Percentiles rank a stretch among this genome's conserved stretches.
These are phyloP conservation scores for Abortiporus biennis DNA, from an alignment of 1,284 basidiomycete genomes.

Conservation along the genomic window DNA sequence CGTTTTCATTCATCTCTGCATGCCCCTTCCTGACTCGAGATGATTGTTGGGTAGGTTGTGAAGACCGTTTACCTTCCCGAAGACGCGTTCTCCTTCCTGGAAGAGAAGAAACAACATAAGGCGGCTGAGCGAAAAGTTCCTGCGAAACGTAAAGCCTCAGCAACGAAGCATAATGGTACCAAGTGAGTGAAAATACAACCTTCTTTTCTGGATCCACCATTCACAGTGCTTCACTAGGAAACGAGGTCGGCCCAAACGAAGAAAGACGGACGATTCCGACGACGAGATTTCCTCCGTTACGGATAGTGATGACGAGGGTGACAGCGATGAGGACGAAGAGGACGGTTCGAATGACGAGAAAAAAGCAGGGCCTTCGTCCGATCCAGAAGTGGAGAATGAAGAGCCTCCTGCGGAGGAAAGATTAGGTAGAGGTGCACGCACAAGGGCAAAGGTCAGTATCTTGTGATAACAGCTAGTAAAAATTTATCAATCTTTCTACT, in stretches of 20 bases:
- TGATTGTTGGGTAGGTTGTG: conserved; percentile 58
- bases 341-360: conserved; percentile 14
- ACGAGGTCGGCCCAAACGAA: conserved; percentile 26
- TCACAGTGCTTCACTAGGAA: too few relatives aligned
- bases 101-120: conserved; percentile 27
- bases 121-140: conserved; percentile 34
- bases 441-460: conserved; percentile 35
- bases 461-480: neutral
- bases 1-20: too few relatives aligned
- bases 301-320: conserved; percentile 17
- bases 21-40: too few relatives aligned
- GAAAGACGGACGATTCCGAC: conserved; percentile 29
- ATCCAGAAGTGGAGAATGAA: conserved; percentile 24
- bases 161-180: conserved; percentile 29
- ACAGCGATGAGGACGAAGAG: conserved; percentile 22
- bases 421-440: conserved; percentile 35
- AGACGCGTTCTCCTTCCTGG: conserved; percentile 50
- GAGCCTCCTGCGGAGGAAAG: conserved; percentile 21
- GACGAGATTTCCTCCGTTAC: conserved; percentile 25
- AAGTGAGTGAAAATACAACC: conserved; percentile 40
- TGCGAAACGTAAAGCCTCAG: conserved; percentile 23
- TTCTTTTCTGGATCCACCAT: too few relatives aligned
- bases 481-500: neutral
- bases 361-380: conserved; percentile 18
- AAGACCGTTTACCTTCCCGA: conserved; percentile 63